Conservation (phyloP, 225 moss, liverwort and hornwort species). For the Pseudisothecium myosuroides region DNA sequence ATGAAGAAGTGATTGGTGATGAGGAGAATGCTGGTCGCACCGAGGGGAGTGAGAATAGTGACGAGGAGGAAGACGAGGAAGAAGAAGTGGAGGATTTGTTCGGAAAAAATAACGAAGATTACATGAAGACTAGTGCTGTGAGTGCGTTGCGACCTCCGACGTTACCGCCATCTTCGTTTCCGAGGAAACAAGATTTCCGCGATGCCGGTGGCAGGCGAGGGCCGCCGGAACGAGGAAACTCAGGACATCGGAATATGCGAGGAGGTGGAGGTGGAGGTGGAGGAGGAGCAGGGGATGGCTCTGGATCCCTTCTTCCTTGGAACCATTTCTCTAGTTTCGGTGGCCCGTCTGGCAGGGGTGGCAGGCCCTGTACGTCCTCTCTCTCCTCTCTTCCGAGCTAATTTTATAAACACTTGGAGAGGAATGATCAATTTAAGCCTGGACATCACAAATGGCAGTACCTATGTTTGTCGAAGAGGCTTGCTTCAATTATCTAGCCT, state of each 20-base stretch:
- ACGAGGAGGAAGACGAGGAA: conserved; percentile 28
- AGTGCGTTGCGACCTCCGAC: conserved; percentile 63
- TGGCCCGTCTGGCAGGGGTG: conserved; percentile 45
- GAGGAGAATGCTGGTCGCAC: conserved; percentile 28
- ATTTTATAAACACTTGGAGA: background rate
- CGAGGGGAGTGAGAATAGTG: conserved; percentile 26
- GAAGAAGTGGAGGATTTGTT: conserved; percentile 72
- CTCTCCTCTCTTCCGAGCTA: background rate
- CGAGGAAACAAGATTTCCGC: conserved; percentile 75
- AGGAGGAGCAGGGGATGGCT: conserved; percentile 6
- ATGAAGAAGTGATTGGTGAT: conserved; percentile 28
- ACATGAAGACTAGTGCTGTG: conserved; percentile 45
- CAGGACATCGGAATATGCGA: conserved; percentile 21
- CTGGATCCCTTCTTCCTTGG: conserved; percentile 44
- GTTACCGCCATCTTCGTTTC: background rate
- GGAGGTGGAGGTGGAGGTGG: background rate
- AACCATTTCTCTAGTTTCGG: conserved; percentile 29
- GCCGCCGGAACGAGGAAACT: conserved; percentile 20
- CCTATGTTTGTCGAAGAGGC: background rate
- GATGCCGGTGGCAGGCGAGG: conserved; percentile 69
- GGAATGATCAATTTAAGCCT: background rate
- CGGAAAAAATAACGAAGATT: conserved; percentile 76
- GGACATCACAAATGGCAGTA: background rate
- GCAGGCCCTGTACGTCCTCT: conserved; percentile 41
- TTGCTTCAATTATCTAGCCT: background rate